These are phyloP conservation scores for Quercus lobata DNA, from an alignment of 331 rosid genomes.

Conservation along the genomic window DNA sequence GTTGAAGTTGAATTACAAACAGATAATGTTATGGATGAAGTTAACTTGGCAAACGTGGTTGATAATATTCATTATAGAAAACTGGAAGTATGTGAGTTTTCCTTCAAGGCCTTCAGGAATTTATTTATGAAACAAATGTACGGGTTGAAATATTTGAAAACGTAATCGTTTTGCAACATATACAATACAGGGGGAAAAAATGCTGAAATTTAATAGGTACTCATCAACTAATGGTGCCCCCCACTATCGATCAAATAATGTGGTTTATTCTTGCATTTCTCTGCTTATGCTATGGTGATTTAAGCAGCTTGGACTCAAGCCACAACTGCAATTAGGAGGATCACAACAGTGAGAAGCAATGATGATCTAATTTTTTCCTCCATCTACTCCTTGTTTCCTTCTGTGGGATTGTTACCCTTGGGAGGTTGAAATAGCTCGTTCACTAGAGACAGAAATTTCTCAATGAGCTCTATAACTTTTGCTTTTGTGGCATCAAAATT, in stretches of 20 bases:
- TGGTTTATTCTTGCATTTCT: neutral
- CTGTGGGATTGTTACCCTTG: too few relatives aligned
- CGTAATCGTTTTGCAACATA: neutral
- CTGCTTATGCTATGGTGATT: neutral
- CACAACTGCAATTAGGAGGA: slow-evolving; percentile 4
- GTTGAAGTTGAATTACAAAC: neutral
- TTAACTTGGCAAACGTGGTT: neutral
- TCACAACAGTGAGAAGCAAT: too few relatives aligned
- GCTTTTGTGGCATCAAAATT: slow-evolving; percentile 41
- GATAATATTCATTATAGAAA: neutral
- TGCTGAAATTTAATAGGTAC: neutral
- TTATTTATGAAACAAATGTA: neutral
- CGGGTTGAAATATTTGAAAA: neutral
- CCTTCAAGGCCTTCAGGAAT: neutral
- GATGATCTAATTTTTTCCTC: too few relatives aligned
- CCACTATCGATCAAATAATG: neutral
- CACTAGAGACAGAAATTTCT: slow-evolving; percentile 46
- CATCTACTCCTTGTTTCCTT: too few relatives aligned
- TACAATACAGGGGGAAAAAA: neutral
- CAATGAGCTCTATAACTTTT: slow-evolving; percentile 46
- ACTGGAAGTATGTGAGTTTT: neutral
- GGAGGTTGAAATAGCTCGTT: slow-evolving; percentile 31
- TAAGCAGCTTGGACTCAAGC: slow-evolving; percentile 31
- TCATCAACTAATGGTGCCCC: neutral
- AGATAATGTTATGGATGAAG: neutral